phyloP scores from a whole-genome alignment of 305 asterid genomes.

The Nicotiana rustica region DNA sequence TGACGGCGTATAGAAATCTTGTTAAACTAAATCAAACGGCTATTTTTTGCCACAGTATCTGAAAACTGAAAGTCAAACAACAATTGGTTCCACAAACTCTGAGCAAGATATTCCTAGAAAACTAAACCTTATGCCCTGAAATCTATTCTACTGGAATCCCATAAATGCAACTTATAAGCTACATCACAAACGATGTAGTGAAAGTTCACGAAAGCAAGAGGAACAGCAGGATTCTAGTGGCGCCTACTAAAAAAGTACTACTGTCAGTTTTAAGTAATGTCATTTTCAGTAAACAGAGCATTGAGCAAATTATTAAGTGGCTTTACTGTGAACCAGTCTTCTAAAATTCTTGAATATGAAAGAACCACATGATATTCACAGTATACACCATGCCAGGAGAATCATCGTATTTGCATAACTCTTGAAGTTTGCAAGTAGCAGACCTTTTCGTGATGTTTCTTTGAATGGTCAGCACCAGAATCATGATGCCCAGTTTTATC shows the following conservation, averaged over 20 bases:
- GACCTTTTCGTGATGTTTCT: conserved; percentile 84
- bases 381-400: conserved; percentile 14
- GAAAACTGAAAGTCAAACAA: conserved; percentile 28
- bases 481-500: conserved; percentile 80
- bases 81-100: conserved; percentile 12
- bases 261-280: background rate
- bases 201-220: background rate
- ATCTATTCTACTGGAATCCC: conserved; percentile 25
- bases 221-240: conserved; percentile 14
- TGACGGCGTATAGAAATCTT: background rate
- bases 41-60: background rate
- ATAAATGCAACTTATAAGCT: conserved; percentile 33
- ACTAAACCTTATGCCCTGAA: background rate
- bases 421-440: conserved; percentile 33
- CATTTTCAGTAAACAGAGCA: conserved; percentile 26
- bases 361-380: conserved; percentile 27
- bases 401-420: conserved; percentile 14
- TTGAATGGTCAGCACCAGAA: conserved; percentile 81
- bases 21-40: conserved; percentile 15
- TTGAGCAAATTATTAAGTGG: conserved; percentile 14
- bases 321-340: conserved; percentile 18
- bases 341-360: conserved; percentile 1
- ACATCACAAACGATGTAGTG: background rate
- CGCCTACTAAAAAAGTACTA: background rate
- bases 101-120: conserved; percentile 14